Base-by-base conservation (phyloP, 345 rosid genomes). In the Durio zibethinus region DNA sequence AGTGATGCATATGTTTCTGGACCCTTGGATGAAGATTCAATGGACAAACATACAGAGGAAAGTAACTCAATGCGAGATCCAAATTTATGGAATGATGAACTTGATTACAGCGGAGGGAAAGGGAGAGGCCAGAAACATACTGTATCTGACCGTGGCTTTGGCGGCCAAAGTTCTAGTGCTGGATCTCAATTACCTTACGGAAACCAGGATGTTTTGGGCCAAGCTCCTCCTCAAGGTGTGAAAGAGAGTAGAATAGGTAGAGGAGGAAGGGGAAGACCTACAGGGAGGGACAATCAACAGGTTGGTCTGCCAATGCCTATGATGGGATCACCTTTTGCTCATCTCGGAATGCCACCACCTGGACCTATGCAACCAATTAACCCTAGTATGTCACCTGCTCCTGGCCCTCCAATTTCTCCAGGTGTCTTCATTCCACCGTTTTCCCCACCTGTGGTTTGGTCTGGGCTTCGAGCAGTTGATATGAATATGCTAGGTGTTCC, bases 311-410 rank as follows among this genome's bases (percentile, higher is more conserved):
- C 88, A 23, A 66, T 92, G 85, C 93, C 97, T 77, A 84, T 96
- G 69, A 93, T 92, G 90, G 98, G 90, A 73, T 85, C 98, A 27
- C 97, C 97, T 53, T 96, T 96, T 89, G 89, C 91, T 31, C 96
- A 89, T 79, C 89, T 96, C 36, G 98, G 95, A 82, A 89, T 93
- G 90, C 97, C 97, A 33, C 98, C 97, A 60, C 97, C 97, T 50
- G 97, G 98, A 76, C 89, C 97, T 57, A 85, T 91, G 86, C 97
- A 89, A 67, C 88, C 94, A 42, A 89, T 94, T 75, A 87, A 87
- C 60, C 98, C 98, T 72, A 86, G 81, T 82, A 93, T 93, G 94
- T 81, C 97, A 42, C 98, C 97, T 40, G 92, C 93, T 60, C 94
- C 93, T 5, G 94, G 96, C 38, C 88, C 97, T 73, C 88, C 93